A percentile compares a stretch with the other conserved stretches of the same genome.
These are phyloP conservation scores for Elongisporangium prolatum DNA, from an alignment of 352 stramenopile genomes.

Conservation along the genomic window DNA sequence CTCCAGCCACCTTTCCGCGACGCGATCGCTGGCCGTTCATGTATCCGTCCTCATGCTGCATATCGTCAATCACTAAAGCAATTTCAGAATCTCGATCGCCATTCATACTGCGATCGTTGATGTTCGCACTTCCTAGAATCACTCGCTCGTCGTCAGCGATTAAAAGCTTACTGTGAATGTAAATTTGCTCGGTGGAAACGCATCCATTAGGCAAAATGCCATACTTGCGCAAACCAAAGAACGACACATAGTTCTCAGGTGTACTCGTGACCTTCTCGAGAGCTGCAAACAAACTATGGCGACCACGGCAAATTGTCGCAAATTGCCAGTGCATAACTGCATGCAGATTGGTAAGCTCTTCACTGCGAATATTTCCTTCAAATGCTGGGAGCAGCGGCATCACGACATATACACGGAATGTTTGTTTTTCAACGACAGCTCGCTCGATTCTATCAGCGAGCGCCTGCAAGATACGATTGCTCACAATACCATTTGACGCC, in stretches of 20 bases:
- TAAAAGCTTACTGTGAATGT: conserved; percentile 90
- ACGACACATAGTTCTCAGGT: conserved; percentile 76
- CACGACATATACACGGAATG: conserved; percentile 82
- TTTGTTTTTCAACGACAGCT: conserved; percentile 62
- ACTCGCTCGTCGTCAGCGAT: conserved; percentile 88
- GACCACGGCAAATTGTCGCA: conserved; percentile 76
- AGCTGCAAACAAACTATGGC: conserved; percentile 69
- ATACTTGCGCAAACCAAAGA: conserved; percentile 83
- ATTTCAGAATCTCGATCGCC: conserved; percentile 89
- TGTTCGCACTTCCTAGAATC: conserved; percentile 93
- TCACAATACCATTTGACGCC: conserved; percentile 67
- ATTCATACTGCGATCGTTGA: conserved; percentile 94
- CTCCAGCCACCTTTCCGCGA: conserved; percentile 51
- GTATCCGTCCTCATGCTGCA: conserved; percentile 66
- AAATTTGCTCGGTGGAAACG: conserved; percentile 87
- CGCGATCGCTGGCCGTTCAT: conserved; percentile 76
- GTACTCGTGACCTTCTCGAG: conserved; percentile 56
- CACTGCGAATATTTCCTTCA: conserved; percentile 76
- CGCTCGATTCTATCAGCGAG: conserved; percentile 79
- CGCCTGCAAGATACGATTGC: conserved; percentile 79
- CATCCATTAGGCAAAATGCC: conserved; percentile 75
- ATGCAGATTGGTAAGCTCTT: conserved; percentile 82
- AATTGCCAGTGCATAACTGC: conserved; percentile 90
- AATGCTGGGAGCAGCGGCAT: conserved; percentile 84
- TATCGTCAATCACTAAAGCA: conserved; percentile 79